Evolutionary conservation across 1,139 yeast species (phyloP).

Genomic region (Geotrichum phurueaensis): DNA sequence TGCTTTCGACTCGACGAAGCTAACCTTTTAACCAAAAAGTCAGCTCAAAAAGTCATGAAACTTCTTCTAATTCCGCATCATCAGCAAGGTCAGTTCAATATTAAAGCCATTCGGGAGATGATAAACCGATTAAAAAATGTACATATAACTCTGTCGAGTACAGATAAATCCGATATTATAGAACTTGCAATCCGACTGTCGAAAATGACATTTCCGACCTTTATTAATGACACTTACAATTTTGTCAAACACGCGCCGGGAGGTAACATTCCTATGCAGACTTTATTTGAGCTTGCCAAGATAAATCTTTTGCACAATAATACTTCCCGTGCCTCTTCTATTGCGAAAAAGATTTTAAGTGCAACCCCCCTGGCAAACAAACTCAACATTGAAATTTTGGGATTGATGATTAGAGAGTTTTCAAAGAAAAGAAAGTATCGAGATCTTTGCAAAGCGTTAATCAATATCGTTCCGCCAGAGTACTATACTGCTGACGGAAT

Average conservation of each 20-base stretch:
- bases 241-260: conserved; percentile 19
- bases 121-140: background rate
- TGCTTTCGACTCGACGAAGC: conserved; percentile 18
- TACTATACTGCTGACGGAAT: conserved; percentile 24
- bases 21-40: conserved; percentile 10
- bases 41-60: conserved; percentile 15
- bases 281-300: conserved; percentile 20
- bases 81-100: conserved; percentile 14
- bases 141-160: conserved; percentile 2
- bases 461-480: conserved; percentile 27
- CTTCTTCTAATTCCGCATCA: conserved; percentile 21
- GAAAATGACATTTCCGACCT: conserved; percentile 19
- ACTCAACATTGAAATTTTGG: conserved; percentile 18
- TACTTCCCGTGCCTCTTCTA: conserved; percentile 18
- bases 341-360: conserved; percentile 19
- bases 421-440: conserved; percentile 22
- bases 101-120: conserved; percentile 21
- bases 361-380: conserved; percentile 13
- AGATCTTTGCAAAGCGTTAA: conserved; percentile 25
- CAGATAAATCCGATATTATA: conserved; percentile 19
- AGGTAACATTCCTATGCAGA: conserved; percentile 21
- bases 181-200: conserved; percentile 19
- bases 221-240: conserved; percentile 25
- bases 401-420: conserved; percentile 24
- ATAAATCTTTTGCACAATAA: conserved; percentile 19